Evolutionary conservation across 83 land plant genomes (phyloP), one percentile per base, ranked within the genome.

Genomic region (Thuja plicata): DNA sequence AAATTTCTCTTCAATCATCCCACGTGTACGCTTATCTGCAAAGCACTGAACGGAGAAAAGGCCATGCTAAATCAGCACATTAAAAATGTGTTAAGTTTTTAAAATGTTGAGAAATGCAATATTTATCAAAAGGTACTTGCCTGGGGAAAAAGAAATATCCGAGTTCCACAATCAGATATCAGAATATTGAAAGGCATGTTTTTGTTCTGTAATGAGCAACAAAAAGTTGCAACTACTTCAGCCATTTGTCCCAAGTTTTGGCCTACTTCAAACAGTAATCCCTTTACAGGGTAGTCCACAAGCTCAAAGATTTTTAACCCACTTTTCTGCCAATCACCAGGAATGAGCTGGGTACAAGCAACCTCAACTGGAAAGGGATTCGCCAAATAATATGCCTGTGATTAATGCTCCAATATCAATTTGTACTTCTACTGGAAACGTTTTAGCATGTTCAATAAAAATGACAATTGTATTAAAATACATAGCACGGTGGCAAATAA

Each of bases 331-430:
- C 62, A 80, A 35, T 83, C 35, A 45, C 85, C 60, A 79, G 52
- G 86, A n/a, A 94, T 79, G 84, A 87, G 71, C 40, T 45, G 73
- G 50, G 86, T 81, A 9, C 90, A 77, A 54, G 90, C 91, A 62
- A 88, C 45, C 66, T 95, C 97, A 45, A 93, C 94, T 83, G 97
- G 94, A 73, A 95, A 92, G 19, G 92, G 97, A 17, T 78, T 89
- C 21, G 92, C 92, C 88, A 95, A 91, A 86, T 95, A 95, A 90
- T 93, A 94, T 10, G 94, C 95, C 97, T 95, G 92, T 87, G 85
- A 12, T 43, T 52, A 19, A 79, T 16, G 16, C 8, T 41, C 37
- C 43, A 79, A 38, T 79, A 19, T 79, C 46, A 79, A 79, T 40
- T 12, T 78, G 43, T 78, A 38, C 1, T 2, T 34, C 38, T 38